Percentiles rank a stretch among this genome's conserved stretches.
phyloP scores from a whole-genome alignment of 371 early-diverging fungal species.

The Mucor irregularis region DNA sequence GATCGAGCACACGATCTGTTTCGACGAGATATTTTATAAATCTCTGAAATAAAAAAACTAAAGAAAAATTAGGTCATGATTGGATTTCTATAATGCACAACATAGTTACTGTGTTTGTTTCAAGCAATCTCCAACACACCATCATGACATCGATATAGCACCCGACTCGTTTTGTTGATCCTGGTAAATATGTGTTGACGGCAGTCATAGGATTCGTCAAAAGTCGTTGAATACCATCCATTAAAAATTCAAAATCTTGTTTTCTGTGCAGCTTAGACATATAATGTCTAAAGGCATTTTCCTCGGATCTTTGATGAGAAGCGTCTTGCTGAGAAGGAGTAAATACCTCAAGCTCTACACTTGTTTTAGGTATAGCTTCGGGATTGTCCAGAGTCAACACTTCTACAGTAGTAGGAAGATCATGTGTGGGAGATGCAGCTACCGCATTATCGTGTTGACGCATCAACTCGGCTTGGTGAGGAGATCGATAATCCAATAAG shows the following conservation, averaged over 20 bases:
- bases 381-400: slow-evolving; percentile 16
- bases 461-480: slow-evolving; percentile 28
- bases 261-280: slow-evolving; percentile 74
- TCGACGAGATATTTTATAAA: slow-evolving; percentile 72
- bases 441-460: slow-evolving; percentile 19
- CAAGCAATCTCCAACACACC: slow-evolving; percentile 83
- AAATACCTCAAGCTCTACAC: slow-evolving; percentile 18
- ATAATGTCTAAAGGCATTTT: slow-evolving; percentile 75
- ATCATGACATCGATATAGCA: slow-evolving; percentile 77
- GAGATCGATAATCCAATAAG: slow-evolving; percentile 69
- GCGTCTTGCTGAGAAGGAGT: slow-evolving; percentile 2
- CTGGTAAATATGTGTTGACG: slow-evolving; percentile 75
- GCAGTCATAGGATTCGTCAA: slow-evolving; percentile 81
- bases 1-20: slow-evolving; percentile 66
- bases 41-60: slow-evolving; percentile 33
- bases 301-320: neutral
- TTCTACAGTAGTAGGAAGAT: slow-evolving; percentile 16
- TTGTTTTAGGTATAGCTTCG: slow-evolving; percentile 23
- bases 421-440: slow-evolving; percentile 1
- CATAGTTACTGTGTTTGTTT: slow-evolving; percentile 67
- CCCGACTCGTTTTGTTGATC: slow-evolving; percentile 71
- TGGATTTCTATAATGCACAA: too few species aligned
- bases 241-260: slow-evolving; percentile 78
- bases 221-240: slow-evolving; percentile 73
- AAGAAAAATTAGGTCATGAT: too few species aligned